Conservation (phyloP, 2,329 filamentous ascomycete species). For the Penicillium hesseltinei region DNA sequence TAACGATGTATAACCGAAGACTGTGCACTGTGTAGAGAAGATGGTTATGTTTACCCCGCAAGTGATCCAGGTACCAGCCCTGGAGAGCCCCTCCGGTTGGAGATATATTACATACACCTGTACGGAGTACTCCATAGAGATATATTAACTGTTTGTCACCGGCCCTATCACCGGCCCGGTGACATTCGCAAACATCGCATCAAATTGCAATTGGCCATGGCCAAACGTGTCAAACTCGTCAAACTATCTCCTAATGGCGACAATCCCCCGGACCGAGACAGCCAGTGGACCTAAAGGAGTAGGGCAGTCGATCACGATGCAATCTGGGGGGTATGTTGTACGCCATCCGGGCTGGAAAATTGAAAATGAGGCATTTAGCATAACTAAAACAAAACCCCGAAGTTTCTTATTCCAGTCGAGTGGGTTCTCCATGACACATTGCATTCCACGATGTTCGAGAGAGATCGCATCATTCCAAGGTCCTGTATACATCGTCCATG, state of each 20-base stretch:
- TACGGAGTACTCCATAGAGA: background rate
- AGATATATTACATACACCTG: background rate
- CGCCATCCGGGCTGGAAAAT: background rate
- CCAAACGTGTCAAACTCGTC: background rate
- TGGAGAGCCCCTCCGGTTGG: slow-evolving; percentile 15
- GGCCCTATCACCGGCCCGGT: slow-evolving; percentile 19
- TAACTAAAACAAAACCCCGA: background rate
- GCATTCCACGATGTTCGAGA: slow-evolving; percentile 22
- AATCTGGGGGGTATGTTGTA: slow-evolving; percentile 1
- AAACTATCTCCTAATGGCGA: slow-evolving; percentile 12
- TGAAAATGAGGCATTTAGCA: slow-evolving; percentile 20
- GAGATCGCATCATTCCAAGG: slow-evolving; percentile 17
- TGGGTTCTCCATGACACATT: slow-evolving; percentile 23
- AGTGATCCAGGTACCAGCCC: slow-evolving; percentile 24
- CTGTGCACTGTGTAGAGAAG: slow-evolving; percentile 8
- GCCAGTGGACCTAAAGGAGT: slow-evolving; percentile 6
- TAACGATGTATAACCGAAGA: background rate
- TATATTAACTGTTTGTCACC: background rate
- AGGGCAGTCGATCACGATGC: slow-evolving; percentile 10
- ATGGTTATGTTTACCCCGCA: slow-evolving; percentile 24
- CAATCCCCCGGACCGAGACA: slow-evolving; percentile 23
- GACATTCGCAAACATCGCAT: slow-evolving; percentile 2
- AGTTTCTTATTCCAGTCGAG: background rate
- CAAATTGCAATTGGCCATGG: background rate
- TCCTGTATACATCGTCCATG: background rate